These are phyloP conservation scores for Apiospora rasikravindrae DNA, from an alignment of 2,329 filamentous ascomycete species.

Conservation along the genomic window DNA sequence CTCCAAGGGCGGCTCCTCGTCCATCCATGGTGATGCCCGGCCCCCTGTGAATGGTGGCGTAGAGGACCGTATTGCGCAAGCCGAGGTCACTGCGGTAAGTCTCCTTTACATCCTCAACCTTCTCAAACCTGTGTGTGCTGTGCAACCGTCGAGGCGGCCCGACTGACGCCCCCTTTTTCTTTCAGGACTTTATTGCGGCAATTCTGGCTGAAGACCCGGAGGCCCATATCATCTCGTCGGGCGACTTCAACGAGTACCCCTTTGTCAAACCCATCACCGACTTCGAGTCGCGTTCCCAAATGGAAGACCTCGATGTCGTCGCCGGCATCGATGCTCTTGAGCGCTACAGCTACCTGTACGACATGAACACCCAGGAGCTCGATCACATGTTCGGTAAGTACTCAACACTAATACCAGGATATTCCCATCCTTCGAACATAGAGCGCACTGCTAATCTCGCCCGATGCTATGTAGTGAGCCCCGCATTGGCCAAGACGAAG, in stretches of 20 bases:
- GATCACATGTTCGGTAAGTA: constrained; percentile 65
- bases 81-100: constrained; percentile 60
- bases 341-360: constrained; percentile 74
- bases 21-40: constrained; percentile 67
- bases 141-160: background rate
- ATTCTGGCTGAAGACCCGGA: constrained; percentile 62
- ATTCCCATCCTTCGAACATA: too few relatives aligned
- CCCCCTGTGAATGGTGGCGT: constrained; percentile 71
- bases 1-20: constrained; percentile 69
- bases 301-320: constrained; percentile 67
- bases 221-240: constrained; percentile 64
- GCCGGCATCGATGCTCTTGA: constrained; percentile 57
- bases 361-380: constrained; percentile 71
- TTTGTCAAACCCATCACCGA: constrained; percentile 63
- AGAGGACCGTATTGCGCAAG: constrained; percentile 60
- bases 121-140: background rate
- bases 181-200: constrained; percentile 57
- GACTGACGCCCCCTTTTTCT: constrained; percentile 24
- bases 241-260: constrained; percentile 76
- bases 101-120: accelerated
- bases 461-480: constrained; percentile 50
- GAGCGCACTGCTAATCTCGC: background rate
- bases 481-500: constrained; percentile 48
- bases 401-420: background rate
- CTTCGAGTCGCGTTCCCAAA: constrained; percentile 58